Base-by-base conservation (phyloP, 1,284 basidiomycete species). In the Malassezia globosa region DNA sequence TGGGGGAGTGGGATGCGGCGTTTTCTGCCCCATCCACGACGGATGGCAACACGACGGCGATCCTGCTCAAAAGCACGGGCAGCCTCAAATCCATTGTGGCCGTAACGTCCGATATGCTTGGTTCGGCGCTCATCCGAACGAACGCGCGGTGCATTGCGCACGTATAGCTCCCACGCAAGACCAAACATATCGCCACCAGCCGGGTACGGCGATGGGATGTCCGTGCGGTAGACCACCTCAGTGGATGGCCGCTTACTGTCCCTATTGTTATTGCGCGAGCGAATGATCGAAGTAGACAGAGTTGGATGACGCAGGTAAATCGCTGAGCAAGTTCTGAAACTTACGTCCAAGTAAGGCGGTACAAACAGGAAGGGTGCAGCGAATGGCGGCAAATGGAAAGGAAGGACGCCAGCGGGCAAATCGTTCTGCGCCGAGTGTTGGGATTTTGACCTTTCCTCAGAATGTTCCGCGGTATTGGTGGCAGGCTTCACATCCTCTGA, bases 281-380 rank as follows among this genome's bases (percentile, higher is more conserved):
- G 50, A 62, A 59, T 37, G 27, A 54, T 36, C 51, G 58, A 76
- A 40, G 87, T 85, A 22, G 87, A 81, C 0, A 92, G 88, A 0
- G 89, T 95, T 1, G 94, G 94, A 69, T 96, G 88, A 38, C 92
- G 86, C 26, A 96, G 80, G 72, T 95, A 96, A 51, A 97, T 78
- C 16, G 83, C 83, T 5, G 90, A 89, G 74, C 94, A 97, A 8
- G 89, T 89, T 41, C 79, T 73, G 77, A 86, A 97, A 45, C 82
- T 87, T 2, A 84, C 81, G 66, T 96, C 88, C 48, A 96, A 81
- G 73, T 95, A 96, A 0, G 90, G 84, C 0, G 94, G 94, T 58
- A 97, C 79, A 77, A 96, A 97, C 42, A 97, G 77, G 77, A 84
- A 87, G 0, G 94, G 87, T 0, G 87, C 80, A 7, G 89, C 86